A percentile compares a stretch with the other conserved stretches of the same genome.
Conservation (phyloP, 208 protist genomes). For the Trypanosomatidae sp. region DNA sequence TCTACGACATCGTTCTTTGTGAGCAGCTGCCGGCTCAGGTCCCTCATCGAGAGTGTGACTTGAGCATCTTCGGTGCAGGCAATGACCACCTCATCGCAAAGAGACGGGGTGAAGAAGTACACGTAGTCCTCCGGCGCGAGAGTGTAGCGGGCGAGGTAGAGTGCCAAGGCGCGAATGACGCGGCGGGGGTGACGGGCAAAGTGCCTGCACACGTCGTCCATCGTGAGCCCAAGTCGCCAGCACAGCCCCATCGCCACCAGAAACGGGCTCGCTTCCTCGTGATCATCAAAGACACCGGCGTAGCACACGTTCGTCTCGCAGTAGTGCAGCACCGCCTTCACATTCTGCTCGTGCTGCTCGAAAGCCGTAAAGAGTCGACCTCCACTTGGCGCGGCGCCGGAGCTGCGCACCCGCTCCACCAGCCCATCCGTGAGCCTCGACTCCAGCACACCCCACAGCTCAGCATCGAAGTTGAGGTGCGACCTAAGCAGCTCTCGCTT, state of each 20-base stretch:
- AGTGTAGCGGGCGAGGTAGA: constrained; percentile 74
- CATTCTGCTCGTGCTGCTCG: constrained; percentile 48
- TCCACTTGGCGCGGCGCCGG: not conserved
- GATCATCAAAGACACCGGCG: constrained; percentile 66
- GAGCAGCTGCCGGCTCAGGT: constrained; percentile 53
- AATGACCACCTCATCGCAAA: constrained; percentile 78
- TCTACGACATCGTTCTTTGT: constrained; percentile 74
- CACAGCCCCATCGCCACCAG: constrained; percentile 60
- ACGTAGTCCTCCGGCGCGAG: constrained; percentile 72
- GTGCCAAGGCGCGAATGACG: constrained; percentile 61
- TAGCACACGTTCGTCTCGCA: constrained; percentile 71
- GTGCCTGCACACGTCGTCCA: constrained; percentile 52
- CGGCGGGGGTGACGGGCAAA: constrained; percentile 72
- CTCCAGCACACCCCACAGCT: constrained; percentile 57
- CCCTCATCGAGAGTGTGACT: constrained; percentile 55
- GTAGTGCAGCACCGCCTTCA: constrained; percentile 64
- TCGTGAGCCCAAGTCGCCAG: constrained; percentile 38
- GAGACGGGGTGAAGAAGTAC: constrained; percentile 51
- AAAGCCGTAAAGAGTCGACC: constrained; percentile 39
- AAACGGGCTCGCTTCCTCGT: constrained; percentile 76
- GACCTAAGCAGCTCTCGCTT: constrained; percentile 44
- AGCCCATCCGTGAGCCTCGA: constrained; percentile 21
- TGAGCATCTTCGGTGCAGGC: constrained; percentile 47
- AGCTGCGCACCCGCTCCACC: constrained; percentile 20
- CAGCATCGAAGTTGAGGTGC: constrained; percentile 70